Conservation (phyloP, 305 asterid species). For the Plantago rigida region DNA sequence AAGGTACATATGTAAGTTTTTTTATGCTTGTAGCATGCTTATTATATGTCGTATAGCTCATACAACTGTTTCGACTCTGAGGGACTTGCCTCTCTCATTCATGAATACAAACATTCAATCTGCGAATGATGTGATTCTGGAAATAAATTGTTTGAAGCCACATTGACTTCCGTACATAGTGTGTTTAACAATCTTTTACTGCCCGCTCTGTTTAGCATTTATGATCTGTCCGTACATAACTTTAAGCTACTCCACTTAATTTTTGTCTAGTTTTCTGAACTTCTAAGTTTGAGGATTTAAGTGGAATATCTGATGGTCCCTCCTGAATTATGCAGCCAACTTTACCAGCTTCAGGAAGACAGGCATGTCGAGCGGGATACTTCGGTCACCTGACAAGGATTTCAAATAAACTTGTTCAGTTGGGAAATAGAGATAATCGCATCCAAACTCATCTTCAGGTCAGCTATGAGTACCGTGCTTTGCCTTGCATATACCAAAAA, state of each 20-base stretch:
- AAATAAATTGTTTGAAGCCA: background rate
- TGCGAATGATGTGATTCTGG: background rate
- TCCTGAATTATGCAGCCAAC: slow-evolving; percentile 58
- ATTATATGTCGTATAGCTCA: background rate
- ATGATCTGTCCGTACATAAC: no score
- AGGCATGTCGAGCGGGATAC: slow-evolving; percentile 74
- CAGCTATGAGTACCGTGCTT: slow-evolving; percentile 18
- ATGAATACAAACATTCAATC: no score
- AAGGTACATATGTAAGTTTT: slow-evolving; percentile 36
- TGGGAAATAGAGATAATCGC: slow-evolving; percentile 44
- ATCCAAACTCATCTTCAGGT: slow-evolving; percentile 68
- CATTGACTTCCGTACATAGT: no score
- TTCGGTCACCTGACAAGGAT: slow-evolving; percentile 82
- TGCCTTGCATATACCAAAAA: background rate
- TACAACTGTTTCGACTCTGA: background rate
- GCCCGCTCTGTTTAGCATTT: no score
- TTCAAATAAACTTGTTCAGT: slow-evolving; percentile 69
- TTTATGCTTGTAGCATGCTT: background rate
- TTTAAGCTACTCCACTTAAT: no score
- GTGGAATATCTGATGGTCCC: slow-evolving; percentile 17
- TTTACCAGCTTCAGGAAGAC: slow-evolving; percentile 46
- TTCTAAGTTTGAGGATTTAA: slow-evolving; percentile 1
- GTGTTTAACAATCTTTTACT: no score
- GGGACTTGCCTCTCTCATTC: background rate
- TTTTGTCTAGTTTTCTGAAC: no score